Evolutionary conservation across 345 rosid genomes (phyloP), one percentile per base, ranked within the genome.

Genomic region (Noccaea bulbosa): DNA sequence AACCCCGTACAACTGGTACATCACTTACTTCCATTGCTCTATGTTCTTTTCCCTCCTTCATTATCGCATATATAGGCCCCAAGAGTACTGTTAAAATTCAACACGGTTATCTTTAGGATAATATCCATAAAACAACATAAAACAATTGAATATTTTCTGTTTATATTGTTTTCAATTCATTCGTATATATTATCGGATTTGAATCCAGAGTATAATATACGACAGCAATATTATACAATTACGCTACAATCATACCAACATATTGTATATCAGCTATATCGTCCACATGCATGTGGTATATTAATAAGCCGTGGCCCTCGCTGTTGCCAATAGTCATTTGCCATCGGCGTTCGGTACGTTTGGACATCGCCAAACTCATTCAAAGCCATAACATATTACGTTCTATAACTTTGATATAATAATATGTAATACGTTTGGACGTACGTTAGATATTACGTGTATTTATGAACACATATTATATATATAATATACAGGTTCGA

Each of bases 321-420:
- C 34, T 71, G 62, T 54, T 62, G 75, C 69, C 48, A 71, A 20
- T 71, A 43, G 75, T 20, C 69, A 22, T 24, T 24, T 49, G 50
- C 67, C 15, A 70, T 48, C 34, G 74, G 2, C 50, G 37, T 61
- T 33, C 4, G 11, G 46, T 61, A 71, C 37, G 54, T 41, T 43
- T 51, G 34, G 62, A 51, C 16, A 71, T 70, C 75, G 40, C 37
- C 56, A 44, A 62, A 53, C 63, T 40, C 55, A 62, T 44, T 44
- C 33, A 72, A 65, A 73, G 59, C 52, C 60, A 64, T 57, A 48
- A 12, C 17, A 17, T 56, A 65, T 56, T 30, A 73, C 54, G 58
- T 65, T 70, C 2, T 20, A 20, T 20, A 20, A 20, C 22, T 20
- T 51, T 27, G 30, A 34, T 8, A 37, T 33, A 57, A 37, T 33